Base-by-base conservation (phyloP, 805 yeast genomes). In the Saturnispora dispora region DNA sequence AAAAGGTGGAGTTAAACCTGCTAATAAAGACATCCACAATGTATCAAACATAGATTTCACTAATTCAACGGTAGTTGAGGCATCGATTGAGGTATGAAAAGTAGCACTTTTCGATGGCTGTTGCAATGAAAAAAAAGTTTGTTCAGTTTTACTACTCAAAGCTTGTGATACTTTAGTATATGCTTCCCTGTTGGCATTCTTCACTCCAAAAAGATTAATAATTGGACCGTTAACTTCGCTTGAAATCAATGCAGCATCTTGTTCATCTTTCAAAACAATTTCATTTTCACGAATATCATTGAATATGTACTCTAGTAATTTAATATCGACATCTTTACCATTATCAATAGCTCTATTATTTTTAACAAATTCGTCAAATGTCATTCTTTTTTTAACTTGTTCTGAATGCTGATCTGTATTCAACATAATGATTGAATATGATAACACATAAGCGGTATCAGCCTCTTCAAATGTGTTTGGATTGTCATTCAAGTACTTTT, bases 11-110 rank as follows among this genome's bases (percentile, higher is more conserved):
- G 97, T 89, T 47, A 93, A 73, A 0, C 95, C 97, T 6, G 98
- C 98, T 57, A 93, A 74, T 46, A 93, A 79, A 0, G 97, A 88
- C 96, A 95, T 90, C 99, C 99, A 93, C 43, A 86, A 71, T 17
- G 88, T 88, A 60, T 91, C 96, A 69, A 93, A 91, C 63, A 95
- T 87, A 1, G 97, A 90, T 63, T 79, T 84, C 15, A 91, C 96
- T 63, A 91, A 96, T 58, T 88, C 95, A 15, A 86, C 79, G 61
- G 86, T 91, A 35, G 57, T 58, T n/a, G 45, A 46, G 2, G 89
- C 79, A 41, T 57, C 55, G 4, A 17, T 37, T 33, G 45, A 20
- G 23, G 44, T 39, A 18, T 83, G 79, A 65, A 88, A 87, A 63
- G 82, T 90, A 0, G 79, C 74, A 18, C 72, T 75, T 48, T 67